Evolutionary conservation across 495 filamentous ascomycete species (phyloP), one percentile per base, ranked within the genome.

Genomic region (Choiromyces venosus): DNA sequence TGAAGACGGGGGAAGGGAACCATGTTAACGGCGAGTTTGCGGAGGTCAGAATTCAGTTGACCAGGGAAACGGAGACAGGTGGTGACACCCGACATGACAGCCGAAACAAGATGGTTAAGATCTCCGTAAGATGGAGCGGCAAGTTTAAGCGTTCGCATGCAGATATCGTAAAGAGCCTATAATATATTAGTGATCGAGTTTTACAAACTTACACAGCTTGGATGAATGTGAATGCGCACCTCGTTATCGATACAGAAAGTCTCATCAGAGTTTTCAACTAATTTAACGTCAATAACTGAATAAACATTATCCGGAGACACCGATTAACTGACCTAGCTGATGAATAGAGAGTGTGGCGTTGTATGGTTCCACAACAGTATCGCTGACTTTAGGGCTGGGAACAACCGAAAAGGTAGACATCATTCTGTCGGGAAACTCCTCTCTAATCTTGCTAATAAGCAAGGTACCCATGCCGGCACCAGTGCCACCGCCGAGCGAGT

Each of bases 201-300:
- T 25, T 3, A 56, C 33, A 16, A 61, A 29, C 25, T 0, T 16
- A 18, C 18, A 61, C 18, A 61, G 25, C 25, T 4, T 4, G 12
- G 33, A 33, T 61, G 12, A 61, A 44, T 4, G 10, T 36, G 33
- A 39, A 19, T 29, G 67, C 73, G 37, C 18, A 74, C 94, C 91
- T 99, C 95, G 87, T 99, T 99, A 83, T 99, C 95, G 83, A 99
- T 99, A 87, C 95, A 99, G 90, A 99, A 99, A 83, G 95, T 99
- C 91, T 98, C 94, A 82, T 99, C 95, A 67, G 95, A 98, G 89
- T 99, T 97, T 89, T 99, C 95, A 83, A 99, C 95, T 78, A 68
- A 8, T 46, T 21, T 10, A 37, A 65, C 37, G 67, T 76, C 18
- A 76, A 68, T 44, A 66, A 21, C 4, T 10, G 18, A 33, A 37